These are phyloP conservation scores for Colletotrichum simmondsii DNA, from an alignment of 2,329 filamentous ascomycete species.

Conservation along the genomic window DNA sequence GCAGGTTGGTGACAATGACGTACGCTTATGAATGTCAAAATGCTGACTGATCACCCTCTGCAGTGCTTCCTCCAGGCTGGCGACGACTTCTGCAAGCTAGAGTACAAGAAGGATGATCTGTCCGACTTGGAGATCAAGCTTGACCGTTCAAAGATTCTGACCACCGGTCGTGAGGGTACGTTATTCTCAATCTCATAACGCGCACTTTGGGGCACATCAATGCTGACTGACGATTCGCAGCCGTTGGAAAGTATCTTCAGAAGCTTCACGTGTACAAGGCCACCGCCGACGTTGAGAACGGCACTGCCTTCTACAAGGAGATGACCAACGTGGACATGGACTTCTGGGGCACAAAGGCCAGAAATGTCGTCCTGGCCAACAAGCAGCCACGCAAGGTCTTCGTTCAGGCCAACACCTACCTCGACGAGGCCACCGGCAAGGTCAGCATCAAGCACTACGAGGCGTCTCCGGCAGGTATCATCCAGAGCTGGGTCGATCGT, in stretches of 20 bases:
- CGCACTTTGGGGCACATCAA: neutral
- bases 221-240: constrained; percentile 49
- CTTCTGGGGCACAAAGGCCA: constrained; percentile 85
- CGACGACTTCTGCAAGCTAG: constrained; percentile 86
- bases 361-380: constrained; percentile 79
- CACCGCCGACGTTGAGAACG: constrained; percentile 83
- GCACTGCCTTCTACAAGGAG: constrained; percentile 82
- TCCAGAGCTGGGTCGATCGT: constrained; percentile 82
- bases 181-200: neutral
- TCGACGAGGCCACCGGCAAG: constrained; percentile 74
- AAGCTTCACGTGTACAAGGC: constrained; percentile 94
- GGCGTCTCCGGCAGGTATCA: constrained; percentile 81
- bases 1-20: constrained; percentile 48
- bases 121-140: constrained; percentile 85
- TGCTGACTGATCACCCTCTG: neutral
- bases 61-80: constrained; percentile 85
- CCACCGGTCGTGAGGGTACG: constrained; percentile 76
- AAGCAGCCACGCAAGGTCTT: constrained; percentile 91
- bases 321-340: constrained; percentile 85
- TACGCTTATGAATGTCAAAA: neutral
- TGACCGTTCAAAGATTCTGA: constrained; percentile 88
- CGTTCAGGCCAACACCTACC: constrained; percentile 89
- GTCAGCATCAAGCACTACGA: constrained; percentile 89
- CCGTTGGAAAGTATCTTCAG: constrained; percentile 88
- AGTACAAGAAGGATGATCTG: constrained; percentile 77